These are phyloP conservation scores for Obba rivulosa DNA, from an alignment of 768 basidiomycete species.

Conservation along the genomic window DNA sequence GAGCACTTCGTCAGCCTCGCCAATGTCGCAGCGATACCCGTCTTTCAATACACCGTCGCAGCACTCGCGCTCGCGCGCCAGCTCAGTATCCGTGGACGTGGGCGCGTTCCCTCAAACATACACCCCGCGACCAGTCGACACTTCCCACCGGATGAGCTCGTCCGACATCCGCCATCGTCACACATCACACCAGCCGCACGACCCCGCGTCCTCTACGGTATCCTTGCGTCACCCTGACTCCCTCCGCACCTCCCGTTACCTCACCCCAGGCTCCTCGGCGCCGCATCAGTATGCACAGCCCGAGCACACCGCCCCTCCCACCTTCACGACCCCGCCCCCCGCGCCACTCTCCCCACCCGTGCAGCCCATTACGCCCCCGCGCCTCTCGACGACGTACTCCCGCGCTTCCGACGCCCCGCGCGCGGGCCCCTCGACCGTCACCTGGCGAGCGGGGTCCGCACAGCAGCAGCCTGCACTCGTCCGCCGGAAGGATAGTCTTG, in stretches of 20 bases:
- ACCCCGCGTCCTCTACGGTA: neutral
- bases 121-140: slow-evolving; percentile 6
- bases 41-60: slow-evolving; percentile 7
- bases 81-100: slow-evolving; percentile 2
- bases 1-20: slow-evolving; percentile 1
- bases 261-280: neutral
- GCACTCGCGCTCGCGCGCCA: slow-evolving; percentile 3
- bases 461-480: slow-evolving; percentile 15
- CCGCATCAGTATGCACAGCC: neutral
- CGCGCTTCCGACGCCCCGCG: neutral
- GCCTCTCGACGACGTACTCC: neutral
- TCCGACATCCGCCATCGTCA: slow-evolving; percentile 13
- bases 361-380: slow-evolving; percentile 4
- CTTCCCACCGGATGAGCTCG: slow-evolving; percentile 14
- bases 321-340: neutral
- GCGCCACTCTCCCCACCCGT: slow-evolving; percentile 4
- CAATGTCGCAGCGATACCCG: slow-evolving; percentile 11
- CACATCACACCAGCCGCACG: neutral
- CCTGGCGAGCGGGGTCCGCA: slow-evolving; percentile 1
- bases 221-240: neutral
- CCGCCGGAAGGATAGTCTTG: slow-evolving; percentile 16
- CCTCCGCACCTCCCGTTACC: slow-evolving; percentile 1
- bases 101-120: neutral
- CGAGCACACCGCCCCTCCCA: slow-evolving; percentile 1
- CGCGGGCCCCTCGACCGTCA: neutral